Evolutionary conservation across 2,329 filamentous ascomycete species (phyloP).

Genomic region (Kalmusia sp.): DNA sequence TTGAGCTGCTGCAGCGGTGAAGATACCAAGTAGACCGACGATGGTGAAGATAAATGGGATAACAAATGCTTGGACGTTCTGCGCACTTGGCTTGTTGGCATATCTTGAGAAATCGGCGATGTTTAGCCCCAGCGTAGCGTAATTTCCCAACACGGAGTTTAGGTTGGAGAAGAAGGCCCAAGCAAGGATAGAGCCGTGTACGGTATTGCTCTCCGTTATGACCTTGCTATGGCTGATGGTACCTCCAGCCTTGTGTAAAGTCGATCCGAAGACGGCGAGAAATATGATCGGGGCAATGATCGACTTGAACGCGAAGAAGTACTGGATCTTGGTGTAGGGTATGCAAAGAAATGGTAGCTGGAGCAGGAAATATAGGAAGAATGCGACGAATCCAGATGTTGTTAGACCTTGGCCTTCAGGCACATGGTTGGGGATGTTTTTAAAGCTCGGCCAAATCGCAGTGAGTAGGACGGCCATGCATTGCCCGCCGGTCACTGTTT

Average conservation of each 20-base stretch:
- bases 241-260: conserved; percentile 28
- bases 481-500: conserved; percentile 31
- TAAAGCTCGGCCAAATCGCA: conserved; percentile 34
- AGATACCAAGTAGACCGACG: conserved; percentile 46
- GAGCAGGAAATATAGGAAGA: conserved; percentile 33
- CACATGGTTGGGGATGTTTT: conserved; percentile 28
- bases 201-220: conserved; percentile 32
- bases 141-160: conserved; percentile 36
- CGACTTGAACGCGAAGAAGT: conserved; percentile 35
- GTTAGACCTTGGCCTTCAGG: conserved; percentile 24
- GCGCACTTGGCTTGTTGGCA: conserved; percentile 39
- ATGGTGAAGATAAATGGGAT: conserved; percentile 39
- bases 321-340: conserved; percentile 31
- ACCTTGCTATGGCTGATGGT: conserved; percentile 38
- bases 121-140: conserved; percentile 37
- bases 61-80: conserved; percentile 46
- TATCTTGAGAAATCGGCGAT: conserved; percentile 53
- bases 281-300: conserved; percentile 36
- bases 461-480: conserved; percentile 33
- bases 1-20: conserved; percentile 46
- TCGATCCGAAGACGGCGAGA: conserved; percentile 33
- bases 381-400: conserved; percentile 28
- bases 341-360: conserved; percentile 35
- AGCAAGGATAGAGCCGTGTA: conserved; percentile 31
- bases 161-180: conserved; percentile 32